phyloP scores from a whole-genome alignment of 331 rosid genomes.

The Phaseolus coccineus region DNA sequence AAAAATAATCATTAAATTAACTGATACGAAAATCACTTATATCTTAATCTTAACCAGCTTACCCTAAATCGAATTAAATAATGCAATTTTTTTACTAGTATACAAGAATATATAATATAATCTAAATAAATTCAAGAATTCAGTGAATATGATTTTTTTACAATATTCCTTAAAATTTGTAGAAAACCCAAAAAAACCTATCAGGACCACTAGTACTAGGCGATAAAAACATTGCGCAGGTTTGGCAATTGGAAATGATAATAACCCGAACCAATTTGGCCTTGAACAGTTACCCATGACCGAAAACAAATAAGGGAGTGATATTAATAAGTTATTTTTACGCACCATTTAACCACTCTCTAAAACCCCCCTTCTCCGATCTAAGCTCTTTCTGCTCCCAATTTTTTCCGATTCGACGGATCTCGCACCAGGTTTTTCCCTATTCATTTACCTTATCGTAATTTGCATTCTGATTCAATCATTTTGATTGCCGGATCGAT shows the following conservation, averaged over 20 bases:
- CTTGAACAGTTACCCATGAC: slow-evolving; percentile 29
- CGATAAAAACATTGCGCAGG: slow-evolving; percentile 18
- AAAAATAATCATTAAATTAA: too few relatives aligned
- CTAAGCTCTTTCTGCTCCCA: slow-evolving; percentile 31
- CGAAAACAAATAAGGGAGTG: slow-evolving; percentile 29
- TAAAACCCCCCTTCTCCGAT: slow-evolving; percentile 60
- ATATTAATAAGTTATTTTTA: neutral
- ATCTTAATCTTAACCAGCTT: too few relatives aligned
- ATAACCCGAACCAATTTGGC: slow-evolving; percentile 45
- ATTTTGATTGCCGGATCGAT: slow-evolving; percentile 27
- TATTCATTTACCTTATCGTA: neutral
- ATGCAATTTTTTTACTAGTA: too few relatives aligned
- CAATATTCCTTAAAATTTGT: too few relatives aligned
- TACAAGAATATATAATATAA: too few relatives aligned
- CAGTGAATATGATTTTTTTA: neutral
- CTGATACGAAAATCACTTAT: too few relatives aligned
- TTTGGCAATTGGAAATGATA: slow-evolving; percentile 6
- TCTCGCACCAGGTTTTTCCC: slow-evolving; percentile 44
- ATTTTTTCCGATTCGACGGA: slow-evolving; percentile 43
- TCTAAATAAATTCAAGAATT: neutral
- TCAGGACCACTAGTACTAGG: neutral
- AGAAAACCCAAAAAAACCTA: neutral
- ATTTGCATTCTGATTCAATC: slow-evolving; percentile 17
- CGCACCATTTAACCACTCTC: slow-evolving; percentile 34
- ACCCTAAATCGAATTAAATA: too few relatives aligned